Conservation (phyloP, 2,329 filamentous ascomycete species). For the Alternaria angustiovoidea region DNA sequence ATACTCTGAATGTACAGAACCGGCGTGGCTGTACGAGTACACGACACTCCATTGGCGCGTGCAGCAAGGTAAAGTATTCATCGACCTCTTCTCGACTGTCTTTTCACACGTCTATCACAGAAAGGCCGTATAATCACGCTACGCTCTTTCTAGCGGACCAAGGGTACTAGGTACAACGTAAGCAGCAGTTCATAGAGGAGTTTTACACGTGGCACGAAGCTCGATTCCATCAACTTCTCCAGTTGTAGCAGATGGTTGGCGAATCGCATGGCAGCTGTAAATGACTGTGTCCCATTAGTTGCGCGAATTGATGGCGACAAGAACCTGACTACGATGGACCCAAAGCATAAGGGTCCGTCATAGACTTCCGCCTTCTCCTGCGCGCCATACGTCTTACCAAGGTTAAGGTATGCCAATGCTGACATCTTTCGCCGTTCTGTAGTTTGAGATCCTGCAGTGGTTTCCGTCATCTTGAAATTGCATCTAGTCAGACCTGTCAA, state of each 20-base stretch:
- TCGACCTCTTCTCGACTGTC: background rate
- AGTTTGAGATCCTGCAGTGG: background rate
- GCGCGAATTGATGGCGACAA: background rate
- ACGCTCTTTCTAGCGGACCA: background rate
- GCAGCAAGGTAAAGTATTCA: background rate
- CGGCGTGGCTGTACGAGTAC: background rate
- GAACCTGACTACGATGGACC: background rate
- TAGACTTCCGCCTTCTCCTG: background rate
- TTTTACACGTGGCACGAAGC: background rate
- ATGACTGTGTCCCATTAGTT: background rate
- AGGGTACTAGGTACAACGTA: background rate
- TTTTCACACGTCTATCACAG: background rate
- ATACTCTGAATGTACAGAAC: background rate
- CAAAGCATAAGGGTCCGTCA: background rate
- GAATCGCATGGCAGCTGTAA: background rate
- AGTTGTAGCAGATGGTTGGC: background rate
- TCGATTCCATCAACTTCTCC: background rate
- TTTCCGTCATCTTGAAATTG: background rate
- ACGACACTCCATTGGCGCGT: background rate
- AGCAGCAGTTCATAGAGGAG: background rate
- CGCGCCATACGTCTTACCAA: too few species aligned
- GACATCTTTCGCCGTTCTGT: background rate
- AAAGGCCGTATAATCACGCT: background rate
- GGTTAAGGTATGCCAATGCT: too few species aligned
- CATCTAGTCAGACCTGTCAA: background rate